phyloP scores from a whole-genome alignment of 495 filamentous ascomycete species.

The Aspergillus diversus region DNA sequence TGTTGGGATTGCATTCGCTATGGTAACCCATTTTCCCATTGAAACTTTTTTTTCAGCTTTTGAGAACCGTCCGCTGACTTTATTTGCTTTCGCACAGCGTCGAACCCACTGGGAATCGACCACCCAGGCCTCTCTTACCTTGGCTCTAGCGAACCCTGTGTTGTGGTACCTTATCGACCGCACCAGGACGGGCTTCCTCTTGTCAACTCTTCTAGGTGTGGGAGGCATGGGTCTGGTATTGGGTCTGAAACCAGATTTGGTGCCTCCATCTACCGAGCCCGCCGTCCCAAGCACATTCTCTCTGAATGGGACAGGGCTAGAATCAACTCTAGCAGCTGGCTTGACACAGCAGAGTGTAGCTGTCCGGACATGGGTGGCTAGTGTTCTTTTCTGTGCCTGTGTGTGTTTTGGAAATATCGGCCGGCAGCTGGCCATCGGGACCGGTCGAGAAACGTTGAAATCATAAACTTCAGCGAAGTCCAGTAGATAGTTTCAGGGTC shows the following conservation, averaged over 20 bases:
- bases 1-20: slow-evolving; percentile 94
- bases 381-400: slow-evolving; percentile 89
- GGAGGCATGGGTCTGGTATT: slow-evolving; percentile 73
- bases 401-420: slow-evolving; percentile 98
- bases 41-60: neutral
- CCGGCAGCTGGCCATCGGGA: slow-evolving; percentile 66
- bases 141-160: slow-evolving; percentile 90
- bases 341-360: slow-evolving; percentile 77
- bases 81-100: slow-evolving; percentile 55
- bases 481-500: neutral
- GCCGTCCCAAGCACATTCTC: slow-evolving; percentile 32
- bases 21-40: slow-evolving; percentile 59
- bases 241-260: slow-evolving; percentile 71
- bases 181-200: slow-evolving; percentile 77
- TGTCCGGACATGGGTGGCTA: slow-evolving; percentile 83
- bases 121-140: slow-evolving; percentile 85
- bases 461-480: slow-evolving; percentile 20
- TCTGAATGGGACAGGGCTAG: slow-evolving; percentile 39
- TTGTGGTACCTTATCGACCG: slow-evolving; percentile 97
- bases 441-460: slow-evolving; percentile 26
- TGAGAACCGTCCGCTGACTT: slow-evolving; percentile 20
- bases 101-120: slow-evolving; percentile 92
- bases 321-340: slow-evolving; percentile 53
- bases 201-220: slow-evolving; percentile 72
- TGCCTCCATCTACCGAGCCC: slow-evolving; percentile 62